phyloP scores from a whole-genome alignment of 768 basidiomycete genomes.

The Tricholoma bakamatsutake region DNA sequence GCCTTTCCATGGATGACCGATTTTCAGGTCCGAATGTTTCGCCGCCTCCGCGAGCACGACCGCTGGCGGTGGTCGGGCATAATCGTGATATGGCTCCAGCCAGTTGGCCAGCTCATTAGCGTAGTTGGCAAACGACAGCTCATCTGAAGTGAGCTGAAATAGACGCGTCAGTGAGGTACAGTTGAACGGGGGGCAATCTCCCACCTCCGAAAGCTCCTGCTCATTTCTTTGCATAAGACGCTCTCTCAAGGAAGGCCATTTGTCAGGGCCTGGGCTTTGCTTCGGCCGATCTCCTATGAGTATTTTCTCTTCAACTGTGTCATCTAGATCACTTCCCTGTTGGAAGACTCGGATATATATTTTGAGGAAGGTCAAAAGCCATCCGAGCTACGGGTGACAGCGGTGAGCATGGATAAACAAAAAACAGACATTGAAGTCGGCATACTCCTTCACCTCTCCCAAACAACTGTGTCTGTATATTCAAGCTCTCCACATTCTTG shows the following conservation, averaged over 20 bases:
- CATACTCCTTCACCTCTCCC: constrained; percentile 58
- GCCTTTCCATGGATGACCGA: constrained; percentile 61
- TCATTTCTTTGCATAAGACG: constrained; percentile 46
- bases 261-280: constrained; percentile 45
- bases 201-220: constrained; percentile 52
- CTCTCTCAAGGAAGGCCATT: constrained; percentile 47
- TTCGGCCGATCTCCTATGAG: constrained; percentile 78
- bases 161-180: constrained; percentile 7
- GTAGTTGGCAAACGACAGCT: constrained; percentile 52
- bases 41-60: constrained; percentile 72
- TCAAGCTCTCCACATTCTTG: constrained; percentile 38
- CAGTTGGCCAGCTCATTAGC: constrained; percentile 60
- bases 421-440: constrained; percentile 6
- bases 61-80: constrained; percentile 63
- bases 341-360: constrained; percentile 75
- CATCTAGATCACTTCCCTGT: constrained; percentile 75
- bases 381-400: constrained; percentile 45
- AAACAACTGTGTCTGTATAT: constrained; percentile 66
- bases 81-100: constrained; percentile 72
- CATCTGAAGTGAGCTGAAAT: constrained; percentile 59
- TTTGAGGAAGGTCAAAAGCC: constrained; percentile 68
- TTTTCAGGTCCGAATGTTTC: constrained; percentile 65
- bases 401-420: background rate
- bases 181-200: constrained; percentile 1
- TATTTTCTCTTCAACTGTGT: constrained; percentile 75